Conservation (phyloP, 495 filamentous ascomycete genomes). For the Neurospora cerealis region DNA sequence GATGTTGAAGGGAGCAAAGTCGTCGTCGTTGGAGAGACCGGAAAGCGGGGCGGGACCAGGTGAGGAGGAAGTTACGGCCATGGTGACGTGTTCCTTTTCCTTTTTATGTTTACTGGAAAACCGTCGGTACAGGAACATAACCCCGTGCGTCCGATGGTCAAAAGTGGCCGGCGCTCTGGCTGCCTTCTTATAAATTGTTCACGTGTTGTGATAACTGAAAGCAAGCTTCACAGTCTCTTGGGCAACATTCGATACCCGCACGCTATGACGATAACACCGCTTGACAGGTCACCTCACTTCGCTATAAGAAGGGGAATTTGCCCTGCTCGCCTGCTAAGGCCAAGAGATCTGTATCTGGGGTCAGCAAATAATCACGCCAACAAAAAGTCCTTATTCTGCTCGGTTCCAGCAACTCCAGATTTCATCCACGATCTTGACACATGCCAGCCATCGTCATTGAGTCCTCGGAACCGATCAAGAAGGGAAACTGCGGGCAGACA, state of each 20-base stretch:
- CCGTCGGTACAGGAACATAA: conserved; percentile 16
- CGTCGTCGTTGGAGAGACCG: background rate
- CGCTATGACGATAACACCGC: background rate
- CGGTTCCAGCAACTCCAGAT: background rate
- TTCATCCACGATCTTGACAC: background rate
- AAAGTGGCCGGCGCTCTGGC: background rate
- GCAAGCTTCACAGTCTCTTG: background rate
- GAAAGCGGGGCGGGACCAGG: background rate
- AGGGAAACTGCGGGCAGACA: background rate
- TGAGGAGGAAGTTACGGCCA: conserved; percentile 14
- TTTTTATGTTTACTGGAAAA: conserved; percentile 1
- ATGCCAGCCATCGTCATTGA: background rate
- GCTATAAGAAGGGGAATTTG: background rate
- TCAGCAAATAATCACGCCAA: background rate
- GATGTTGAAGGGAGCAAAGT: background rate
- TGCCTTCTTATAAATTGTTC: background rate
- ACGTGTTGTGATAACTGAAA: background rate
- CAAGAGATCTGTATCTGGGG: background rate
- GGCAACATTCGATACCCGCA: background rate
- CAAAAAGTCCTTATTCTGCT: background rate
- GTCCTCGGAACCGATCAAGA: background rate
- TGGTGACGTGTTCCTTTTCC: conserved; percentile 18
- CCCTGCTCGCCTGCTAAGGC: background rate
- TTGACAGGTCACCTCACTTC: background rate
- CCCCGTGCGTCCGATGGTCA: background rate